These are phyloP conservation scores for Lasiosphaeris hirsuta DNA, from an alignment of 495 filamentous ascomycete species.

Conservation along the genomic window DNA sequence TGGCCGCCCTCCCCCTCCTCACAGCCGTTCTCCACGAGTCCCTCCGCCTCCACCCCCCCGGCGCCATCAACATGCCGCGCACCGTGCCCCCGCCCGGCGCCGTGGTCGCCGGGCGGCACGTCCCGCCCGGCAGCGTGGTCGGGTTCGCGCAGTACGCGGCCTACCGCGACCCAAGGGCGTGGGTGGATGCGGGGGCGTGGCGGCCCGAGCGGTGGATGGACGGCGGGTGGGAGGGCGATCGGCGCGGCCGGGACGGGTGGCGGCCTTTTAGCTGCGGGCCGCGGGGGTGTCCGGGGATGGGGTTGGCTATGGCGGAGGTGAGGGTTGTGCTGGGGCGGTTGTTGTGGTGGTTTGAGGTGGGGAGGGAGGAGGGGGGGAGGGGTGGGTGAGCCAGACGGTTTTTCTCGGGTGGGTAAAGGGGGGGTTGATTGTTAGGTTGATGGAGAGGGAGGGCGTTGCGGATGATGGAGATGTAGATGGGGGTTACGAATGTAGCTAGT, in stretches of 20 bases:
- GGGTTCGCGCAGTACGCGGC: constrained; percentile 47
- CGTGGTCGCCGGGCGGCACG: constrained; percentile 40
- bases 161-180: constrained; percentile 41
- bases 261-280: constrained; percentile 54
- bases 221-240: constrained; percentile 43
- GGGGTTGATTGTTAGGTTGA: neutral
- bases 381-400: constrained; percentile 41
- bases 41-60: constrained; percentile 54
- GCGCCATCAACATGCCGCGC: constrained; percentile 45
- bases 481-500: no score
- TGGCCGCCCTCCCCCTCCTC: constrained; percentile 44
- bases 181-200: constrained; percentile 43
- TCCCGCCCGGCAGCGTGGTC: constrained; percentile 42
- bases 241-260: constrained; percentile 38
- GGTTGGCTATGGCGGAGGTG: constrained; percentile 39
- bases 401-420: constrained; percentile 7
- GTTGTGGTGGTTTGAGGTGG: constrained; percentile 40
- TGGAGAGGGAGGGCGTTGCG: neutral
- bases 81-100: constrained; percentile 39
- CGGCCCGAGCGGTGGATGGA: constrained; percentile 51
- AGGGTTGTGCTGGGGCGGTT: constrained; percentile 37
- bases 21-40: constrained; percentile 51
- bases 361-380: constrained; percentile 22
- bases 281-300: constrained; percentile 52
- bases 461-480: no score